phyloP scores from a whole-genome alignment of 768 basidiomycete species.

The Sarcodon sp. region DNA sequence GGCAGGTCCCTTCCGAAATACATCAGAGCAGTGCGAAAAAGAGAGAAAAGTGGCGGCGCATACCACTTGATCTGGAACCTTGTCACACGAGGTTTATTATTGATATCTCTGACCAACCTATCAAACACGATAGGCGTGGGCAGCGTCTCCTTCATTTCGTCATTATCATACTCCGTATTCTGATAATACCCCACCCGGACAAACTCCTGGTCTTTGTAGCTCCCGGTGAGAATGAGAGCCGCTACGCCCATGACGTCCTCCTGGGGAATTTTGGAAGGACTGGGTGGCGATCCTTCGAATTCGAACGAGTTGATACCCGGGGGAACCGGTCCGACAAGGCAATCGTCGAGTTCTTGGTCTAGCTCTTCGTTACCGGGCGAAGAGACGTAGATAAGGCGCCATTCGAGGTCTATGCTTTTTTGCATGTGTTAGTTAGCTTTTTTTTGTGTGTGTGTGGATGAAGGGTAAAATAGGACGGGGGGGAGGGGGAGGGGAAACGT shows the following conservation, averaged over 20 bases:
- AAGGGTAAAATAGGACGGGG: too few species aligned
- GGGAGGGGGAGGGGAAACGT: too few species aligned
- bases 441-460: neutral
- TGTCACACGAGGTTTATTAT: conserved; percentile 86
- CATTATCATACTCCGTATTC: conserved; percentile 96
- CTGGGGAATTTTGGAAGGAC: conserved; percentile 71
- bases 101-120: conserved; percentile 75
- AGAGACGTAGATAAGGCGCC: conserved; percentile 95
- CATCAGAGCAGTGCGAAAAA: conserved; percentile 3
- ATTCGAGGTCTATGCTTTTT: conserved; percentile 70
- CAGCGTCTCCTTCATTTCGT: conserved; percentile 73
- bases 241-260: conserved; percentile 94
- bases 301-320: conserved; percentile 96
- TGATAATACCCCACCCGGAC: conserved; percentile 99
- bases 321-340: conserved; percentile 94
- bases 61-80: conserved; percentile 84
- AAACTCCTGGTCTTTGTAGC: conserved; percentile 95
- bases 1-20: conserved; percentile 45
- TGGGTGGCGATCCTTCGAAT: conserved; percentile 81
- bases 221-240: conserved; percentile 92
- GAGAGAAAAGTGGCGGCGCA: conserved; percentile 11
- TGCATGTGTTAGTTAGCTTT: neutral
- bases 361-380: conserved; percentile 83
- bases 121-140: conserved; percentile 65
- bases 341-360: conserved; percentile 96